Conservation (phyloP, 768 basidiomycete species). For the Collybia sordida region DNA sequence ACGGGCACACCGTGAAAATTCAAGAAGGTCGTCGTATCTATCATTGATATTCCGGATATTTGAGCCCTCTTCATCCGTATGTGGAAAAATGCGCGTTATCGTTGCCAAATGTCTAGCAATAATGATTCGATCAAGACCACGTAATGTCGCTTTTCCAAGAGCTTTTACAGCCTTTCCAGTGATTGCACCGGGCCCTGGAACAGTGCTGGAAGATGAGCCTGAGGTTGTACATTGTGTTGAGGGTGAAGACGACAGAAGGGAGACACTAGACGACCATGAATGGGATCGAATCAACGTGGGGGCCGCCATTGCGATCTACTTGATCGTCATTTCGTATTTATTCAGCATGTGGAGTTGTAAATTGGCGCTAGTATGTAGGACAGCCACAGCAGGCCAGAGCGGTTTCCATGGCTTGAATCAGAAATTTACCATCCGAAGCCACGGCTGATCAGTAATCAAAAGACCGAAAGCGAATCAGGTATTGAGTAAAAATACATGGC, state of each 20-base stretch:
- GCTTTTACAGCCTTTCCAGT: constrained; percentile 48
- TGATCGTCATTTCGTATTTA: background rate
- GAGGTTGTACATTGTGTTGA: constrained; percentile 8
- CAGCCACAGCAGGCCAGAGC: no score
- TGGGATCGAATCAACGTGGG: constrained; percentile 5
- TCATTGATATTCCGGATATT: constrained; percentile 12
- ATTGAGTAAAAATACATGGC: no score
- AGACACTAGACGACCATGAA: constrained; percentile 3
- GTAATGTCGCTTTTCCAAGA: constrained; percentile 50
- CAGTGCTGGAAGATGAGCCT: constrained; percentile 20
- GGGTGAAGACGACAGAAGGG: constrained; percentile 1
- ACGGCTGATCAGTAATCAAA: no score
- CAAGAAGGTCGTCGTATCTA: constrained; percentile 18
- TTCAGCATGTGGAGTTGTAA: no score
- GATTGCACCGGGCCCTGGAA: constrained; percentile 34
- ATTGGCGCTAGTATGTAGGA: no score
- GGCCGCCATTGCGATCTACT: background rate
- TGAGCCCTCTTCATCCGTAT: constrained; percentile 16
- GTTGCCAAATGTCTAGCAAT: constrained; percentile 19
- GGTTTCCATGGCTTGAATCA: no score
- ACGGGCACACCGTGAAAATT: constrained; percentile 19
- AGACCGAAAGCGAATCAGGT: no score
- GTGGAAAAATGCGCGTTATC: constrained; percentile 18
- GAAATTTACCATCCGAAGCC: no score
- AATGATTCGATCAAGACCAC: constrained; percentile 38